A percentile compares a stretch with the other conserved stretches of the same genome.
Evolutionary conservation across 257 asterid species (phyloP).

Genomic region (Echium plantagineum): DNA sequence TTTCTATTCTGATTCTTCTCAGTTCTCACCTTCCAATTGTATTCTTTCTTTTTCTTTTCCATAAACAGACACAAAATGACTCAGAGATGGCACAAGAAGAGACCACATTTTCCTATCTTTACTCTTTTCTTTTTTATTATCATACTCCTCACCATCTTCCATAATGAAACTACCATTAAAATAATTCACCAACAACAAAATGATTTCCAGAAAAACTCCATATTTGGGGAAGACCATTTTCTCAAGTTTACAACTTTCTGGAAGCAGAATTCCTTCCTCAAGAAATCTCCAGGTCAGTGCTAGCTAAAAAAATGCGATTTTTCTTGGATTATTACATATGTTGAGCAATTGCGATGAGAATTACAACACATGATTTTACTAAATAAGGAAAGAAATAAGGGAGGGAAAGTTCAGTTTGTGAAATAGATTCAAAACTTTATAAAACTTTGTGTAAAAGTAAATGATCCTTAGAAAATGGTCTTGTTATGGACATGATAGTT

Average conservation of each 20-base stretch:
- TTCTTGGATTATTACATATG: no score
- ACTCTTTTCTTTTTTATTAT: constrained; percentile 38
- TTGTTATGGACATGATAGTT: no score
- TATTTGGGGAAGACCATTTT: constrained; percentile 11
- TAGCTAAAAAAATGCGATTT: no score
- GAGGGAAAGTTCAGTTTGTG: no score
- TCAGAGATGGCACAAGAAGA: constrained; percentile 66
- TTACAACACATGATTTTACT: no score
- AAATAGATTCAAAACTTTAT: no score
- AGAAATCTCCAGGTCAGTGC: constrained; percentile 29
- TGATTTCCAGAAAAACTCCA: constrained; percentile 14
- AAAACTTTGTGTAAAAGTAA: no score
- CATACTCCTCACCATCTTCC: constrained; percentile 45
- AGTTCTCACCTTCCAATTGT: constrained; percentile 3
- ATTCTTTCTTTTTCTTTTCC: constrained; percentile 3
- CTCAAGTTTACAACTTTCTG: constrained; percentile 21
- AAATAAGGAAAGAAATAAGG: no score
- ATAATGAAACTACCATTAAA: constrained; percentile 41
- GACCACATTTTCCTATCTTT: constrained; percentile 42
- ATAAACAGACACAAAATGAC: constrained; percentile 10
- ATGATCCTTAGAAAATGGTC: no score
- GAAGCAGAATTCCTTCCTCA: constrained; percentile 19
- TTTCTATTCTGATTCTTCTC: constrained; percentile 1
- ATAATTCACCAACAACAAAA: constrained; percentile 28
- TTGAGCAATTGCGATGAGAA: no score